Conservation (phyloP, 352 stramenopile species). For the Thalassiosira exigua region DNA sequence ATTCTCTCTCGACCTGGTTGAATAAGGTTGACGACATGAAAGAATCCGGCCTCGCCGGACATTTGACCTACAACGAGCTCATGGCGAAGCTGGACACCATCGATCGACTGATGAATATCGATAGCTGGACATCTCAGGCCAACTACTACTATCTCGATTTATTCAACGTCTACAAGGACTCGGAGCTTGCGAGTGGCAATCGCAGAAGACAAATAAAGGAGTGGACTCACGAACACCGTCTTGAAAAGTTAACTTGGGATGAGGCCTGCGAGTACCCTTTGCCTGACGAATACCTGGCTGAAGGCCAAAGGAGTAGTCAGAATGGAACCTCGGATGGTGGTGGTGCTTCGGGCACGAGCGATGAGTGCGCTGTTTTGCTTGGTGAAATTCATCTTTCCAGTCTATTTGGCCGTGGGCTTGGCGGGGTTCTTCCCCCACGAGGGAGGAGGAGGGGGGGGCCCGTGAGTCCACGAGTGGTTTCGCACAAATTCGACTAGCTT, state of each 20-base stretch:
- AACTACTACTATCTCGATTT: constrained; percentile 27
- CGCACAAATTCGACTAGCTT: too few relatives aligned
- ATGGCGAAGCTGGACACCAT: constrained; percentile 20
- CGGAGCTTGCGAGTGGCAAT: constrained; percentile 4
- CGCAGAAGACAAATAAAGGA: too few relatives aligned
- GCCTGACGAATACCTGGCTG: constrained; percentile 13
- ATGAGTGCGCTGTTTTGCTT: too few relatives aligned
- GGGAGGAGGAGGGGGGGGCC: too few relatives aligned
- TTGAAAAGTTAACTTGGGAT: constrained; percentile 19
- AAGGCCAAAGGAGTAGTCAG: too few relatives aligned
- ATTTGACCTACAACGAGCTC: constrained; percentile 21
- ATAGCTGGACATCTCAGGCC: constrained; percentile 19
- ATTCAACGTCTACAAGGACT: constrained; percentile 36
- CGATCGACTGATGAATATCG: constrained; percentile 21
- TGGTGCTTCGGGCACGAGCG: too few relatives aligned
- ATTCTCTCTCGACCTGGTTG: constrained; percentile 27
- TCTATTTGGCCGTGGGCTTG: too few relatives aligned
- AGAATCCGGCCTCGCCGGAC: constrained; percentile 11
- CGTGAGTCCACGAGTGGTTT: too few relatives aligned
- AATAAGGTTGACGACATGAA: constrained; percentile 7
- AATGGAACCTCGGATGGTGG: too few relatives aligned
- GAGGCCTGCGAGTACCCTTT: constrained; percentile 31
- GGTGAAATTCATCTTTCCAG: too few relatives aligned
- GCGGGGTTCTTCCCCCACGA: too few relatives aligned
- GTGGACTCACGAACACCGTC: constrained; percentile 4